Evolutionary conservation across 2,329 filamentous ascomycete genomes (phyloP), one percentile per base, ranked within the genome.

Genomic region (Phyllosticta capitalensis): DNA sequence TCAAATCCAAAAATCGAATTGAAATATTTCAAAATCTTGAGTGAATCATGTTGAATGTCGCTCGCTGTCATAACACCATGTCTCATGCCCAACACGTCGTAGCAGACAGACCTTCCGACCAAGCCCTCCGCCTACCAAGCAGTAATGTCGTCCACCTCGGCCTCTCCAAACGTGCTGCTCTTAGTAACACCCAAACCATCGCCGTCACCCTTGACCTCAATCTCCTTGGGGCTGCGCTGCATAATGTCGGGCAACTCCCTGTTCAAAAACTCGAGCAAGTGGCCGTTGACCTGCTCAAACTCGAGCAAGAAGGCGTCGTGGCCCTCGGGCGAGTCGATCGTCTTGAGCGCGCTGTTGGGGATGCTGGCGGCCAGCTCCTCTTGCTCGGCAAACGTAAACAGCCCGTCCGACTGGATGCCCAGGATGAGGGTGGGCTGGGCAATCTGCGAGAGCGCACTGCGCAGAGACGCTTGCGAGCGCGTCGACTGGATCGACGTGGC

Each of bases 311-410:
- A 99, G 0, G 94, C 94, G 73, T 99, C 94, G 68, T 99, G 94
- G 1, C 94, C 94, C 71, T 99, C 94, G 0, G 90, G 88, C 62
- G 89, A 95, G 68, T 97, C 90, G 61, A 99, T 99, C 53, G 86
- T 90, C 73, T 90, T 86, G 24, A 99, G 76, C 10, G 83, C 82
- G 0, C 89, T 86, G 66, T 92, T 79, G 2, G 86, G 87, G 63
- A 97, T 90, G 61, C 88, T 84, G 38, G 85, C 83, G 0, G 92
- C 94, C 57, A 99, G 78, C 75, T 97, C 91, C 72, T 96, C 81
- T 76, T 99, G 94, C 76, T 99, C 94, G 5, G 91, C 91, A 72
- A 96, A 97, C 0, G 92, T 97, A 73, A 99, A 99, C 0, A 99
- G 82, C 0, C 94, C 94, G 67, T 99, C 94, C 57, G 87, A 92